Evolutionary conservation across 108 stramenopile genomes (phyloP).

Genomic region (Fistulifera pelliculosa): DNA sequence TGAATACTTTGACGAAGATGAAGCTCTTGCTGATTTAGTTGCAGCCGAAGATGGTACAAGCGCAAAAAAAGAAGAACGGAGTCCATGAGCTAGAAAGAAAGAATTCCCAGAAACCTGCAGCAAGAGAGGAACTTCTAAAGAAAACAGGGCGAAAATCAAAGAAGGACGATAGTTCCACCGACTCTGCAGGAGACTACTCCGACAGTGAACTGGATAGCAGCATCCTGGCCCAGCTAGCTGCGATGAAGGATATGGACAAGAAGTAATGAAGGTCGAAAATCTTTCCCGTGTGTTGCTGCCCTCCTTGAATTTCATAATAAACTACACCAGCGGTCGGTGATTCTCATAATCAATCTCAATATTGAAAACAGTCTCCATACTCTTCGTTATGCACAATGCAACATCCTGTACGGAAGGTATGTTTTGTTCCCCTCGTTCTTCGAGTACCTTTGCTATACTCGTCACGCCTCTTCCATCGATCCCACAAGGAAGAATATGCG

Average conservation of each 20-base stretch:
- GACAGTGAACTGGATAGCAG: not conserved
- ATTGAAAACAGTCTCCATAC: constrained; percentile 27
- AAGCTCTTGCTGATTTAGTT: not conserved
- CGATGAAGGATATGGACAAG: constrained; percentile 1
- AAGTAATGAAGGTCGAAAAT: no score
- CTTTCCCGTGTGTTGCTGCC: not conserved
- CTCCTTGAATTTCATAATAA: not conserved
- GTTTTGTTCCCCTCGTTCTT: constrained; percentile 19
- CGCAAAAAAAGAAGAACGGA: constrained; percentile 3
- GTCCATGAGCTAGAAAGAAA: not conserved
- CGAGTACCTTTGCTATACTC: constrained; percentile 47
- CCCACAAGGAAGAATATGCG: constrained; percentile 66
- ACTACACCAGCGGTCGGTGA: not conserved
- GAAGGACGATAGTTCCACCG: not conserved
- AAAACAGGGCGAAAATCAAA: not conserved
- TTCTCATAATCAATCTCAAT: constrained; percentile 8
- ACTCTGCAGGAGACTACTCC: not conserved
- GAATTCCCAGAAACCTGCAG: not conserved
- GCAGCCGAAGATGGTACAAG: not conserved
- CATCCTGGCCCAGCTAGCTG: not conserved
- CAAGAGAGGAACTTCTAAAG: not conserved
- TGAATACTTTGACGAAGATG: constrained; percentile 1
- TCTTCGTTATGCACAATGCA: constrained; percentile 16
- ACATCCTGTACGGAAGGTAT: constrained; percentile 12
- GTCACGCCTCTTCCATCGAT: constrained; percentile 78